Evolutionary conservation across 306 rosid genomes (phyloP).

Genomic region (Parietaria judaica): DNA sequence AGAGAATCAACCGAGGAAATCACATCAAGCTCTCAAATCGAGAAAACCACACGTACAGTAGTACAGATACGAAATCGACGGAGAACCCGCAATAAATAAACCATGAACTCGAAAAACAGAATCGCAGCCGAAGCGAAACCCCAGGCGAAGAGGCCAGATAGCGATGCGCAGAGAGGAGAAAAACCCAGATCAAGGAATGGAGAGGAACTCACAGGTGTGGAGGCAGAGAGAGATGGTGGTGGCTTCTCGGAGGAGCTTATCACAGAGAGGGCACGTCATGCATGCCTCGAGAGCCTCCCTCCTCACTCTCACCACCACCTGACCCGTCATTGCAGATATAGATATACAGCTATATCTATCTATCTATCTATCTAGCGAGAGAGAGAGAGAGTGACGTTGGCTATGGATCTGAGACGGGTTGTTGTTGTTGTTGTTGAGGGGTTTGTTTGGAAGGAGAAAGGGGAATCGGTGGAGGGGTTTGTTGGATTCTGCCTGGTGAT

Average conservation of each 20-base stretch:
- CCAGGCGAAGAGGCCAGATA: conserved; percentile 7
- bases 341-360: background rate
- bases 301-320: conserved; percentile 57
- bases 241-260: conserved; percentile 61
- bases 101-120: conserved; percentile 11
- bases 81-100: background rate
- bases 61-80: conserved; percentile 4
- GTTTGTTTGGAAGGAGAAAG: conserved; percentile 30
- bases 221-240: conserved; percentile 94
- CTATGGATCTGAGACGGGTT: background rate
- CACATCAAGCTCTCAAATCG: no score
- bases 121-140: background rate
- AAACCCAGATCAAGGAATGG: background rate
- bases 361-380: conserved; percentile 3
- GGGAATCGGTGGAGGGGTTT: conserved; percentile 20
- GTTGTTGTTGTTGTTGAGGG: conserved; percentile 13
- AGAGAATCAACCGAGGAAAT: no score
- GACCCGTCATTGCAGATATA: conserved; percentile 31
- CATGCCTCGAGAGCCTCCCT: conserved; percentile 59
- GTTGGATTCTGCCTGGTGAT: no score
- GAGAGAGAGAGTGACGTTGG: conserved; percentile 14
- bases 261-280: conserved; percentile 98
- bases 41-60: no score
- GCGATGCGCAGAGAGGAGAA: conserved; percentile 1
- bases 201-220: conserved; percentile 58